Conservation (phyloP, 768 basidiomycete species). For the Rhodotorula toruloides region DNA sequence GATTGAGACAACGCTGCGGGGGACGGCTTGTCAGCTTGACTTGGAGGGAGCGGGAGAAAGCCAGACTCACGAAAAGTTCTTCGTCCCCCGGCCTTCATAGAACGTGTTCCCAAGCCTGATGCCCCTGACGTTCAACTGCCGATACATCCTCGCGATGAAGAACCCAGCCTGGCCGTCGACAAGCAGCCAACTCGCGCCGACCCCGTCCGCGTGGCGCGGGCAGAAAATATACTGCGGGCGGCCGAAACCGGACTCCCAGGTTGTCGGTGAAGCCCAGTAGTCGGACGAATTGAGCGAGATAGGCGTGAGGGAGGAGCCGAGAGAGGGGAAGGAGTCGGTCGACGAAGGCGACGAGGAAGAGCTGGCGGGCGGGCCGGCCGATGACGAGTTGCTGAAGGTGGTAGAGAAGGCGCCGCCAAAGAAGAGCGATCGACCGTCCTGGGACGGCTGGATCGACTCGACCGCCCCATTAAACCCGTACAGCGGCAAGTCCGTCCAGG, state of each 20-base stretch:
- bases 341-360: conserved; percentile 74
- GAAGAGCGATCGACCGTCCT: conserved; percentile 67
- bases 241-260: conserved; percentile 34
- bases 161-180: conserved; percentile 64
- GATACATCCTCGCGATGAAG: conserved; percentile 70
- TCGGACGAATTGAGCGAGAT: conserved; percentile 43
- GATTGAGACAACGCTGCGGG: conserved; percentile 53
- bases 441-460: conserved; percentile 66
- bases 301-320: conserved; percentile 57
- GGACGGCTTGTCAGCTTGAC: neutral
- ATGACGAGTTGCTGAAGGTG: conserved; percentile 57
- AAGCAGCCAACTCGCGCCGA: conserved; percentile 79
- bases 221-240: conserved; percentile 62
- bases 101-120: conserved; percentile 90
- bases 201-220: conserved; percentile 66
- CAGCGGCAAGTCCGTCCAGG: conserved; percentile 78
- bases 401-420: conserved; percentile 78
- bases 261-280: conserved; percentile 43
- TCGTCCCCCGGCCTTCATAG: conserved; percentile 70
- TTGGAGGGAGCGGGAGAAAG: neutral
- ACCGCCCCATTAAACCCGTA: conserved; percentile 68
- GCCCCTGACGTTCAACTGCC: conserved; percentile 68
- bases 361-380: too few species aligned
- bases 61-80: conserved; percentile 61
- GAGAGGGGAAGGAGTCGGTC: conserved; percentile 56